Evolutionary conservation across 495 filamentous ascomycete species (phyloP).

Genomic region (Xylaria longipes): DNA sequence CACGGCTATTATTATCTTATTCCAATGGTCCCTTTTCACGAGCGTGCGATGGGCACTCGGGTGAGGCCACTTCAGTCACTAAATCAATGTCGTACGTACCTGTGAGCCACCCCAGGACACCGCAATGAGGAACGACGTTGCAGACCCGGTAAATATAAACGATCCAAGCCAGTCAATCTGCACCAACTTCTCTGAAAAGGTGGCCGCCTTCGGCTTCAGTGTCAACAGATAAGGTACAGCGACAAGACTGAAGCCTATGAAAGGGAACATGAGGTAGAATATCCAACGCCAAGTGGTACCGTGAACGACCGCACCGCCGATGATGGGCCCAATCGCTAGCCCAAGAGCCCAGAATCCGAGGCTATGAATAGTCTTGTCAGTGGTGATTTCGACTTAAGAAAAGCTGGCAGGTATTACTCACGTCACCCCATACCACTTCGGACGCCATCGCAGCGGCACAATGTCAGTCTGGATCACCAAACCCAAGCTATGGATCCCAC

Average conservation of each 20-base stretch:
- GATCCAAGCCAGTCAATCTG: slow-evolving; percentile 50
- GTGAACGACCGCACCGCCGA: slow-evolving; percentile 77
- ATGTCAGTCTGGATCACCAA: slow-evolving; percentile 74
- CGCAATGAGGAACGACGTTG: slow-evolving; percentile 59
- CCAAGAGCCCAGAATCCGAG: slow-evolving; percentile 72
- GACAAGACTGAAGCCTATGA: slow-evolving; percentile 44
- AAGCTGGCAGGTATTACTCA: slow-evolving; percentile 40
- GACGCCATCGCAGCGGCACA: slow-evolving; percentile 46
- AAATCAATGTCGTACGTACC: slow-evolving; percentile 15
- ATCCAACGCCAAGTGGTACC: slow-evolving; percentile 50
- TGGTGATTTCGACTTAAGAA: slow-evolving; percentile 50
- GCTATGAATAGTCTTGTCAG: slow-evolving; percentile 14
- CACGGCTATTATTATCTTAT: neutral
- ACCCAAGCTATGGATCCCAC: slow-evolving; percentile 79
- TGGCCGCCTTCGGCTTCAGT: slow-evolving; percentile 40
- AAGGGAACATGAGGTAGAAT: slow-evolving; percentile 52
- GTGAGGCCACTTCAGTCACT: neutral
- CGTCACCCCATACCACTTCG: slow-evolving; percentile 49
- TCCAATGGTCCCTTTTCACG: neutral
- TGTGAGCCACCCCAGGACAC: slow-evolving; percentile 61
- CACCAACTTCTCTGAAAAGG: slow-evolving; percentile 40
- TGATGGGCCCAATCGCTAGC: slow-evolving; percentile 72
- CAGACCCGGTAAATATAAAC: slow-evolving; percentile 53
- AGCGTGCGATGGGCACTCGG: neutral
- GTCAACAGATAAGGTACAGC: slow-evolving; percentile 44